A percentile compares a stretch with the other conserved stretches of the same genome.
Evolutionary conservation across 106 monocot genomes (phyloP).

Genomic region (Gastrodia elata): DNA sequence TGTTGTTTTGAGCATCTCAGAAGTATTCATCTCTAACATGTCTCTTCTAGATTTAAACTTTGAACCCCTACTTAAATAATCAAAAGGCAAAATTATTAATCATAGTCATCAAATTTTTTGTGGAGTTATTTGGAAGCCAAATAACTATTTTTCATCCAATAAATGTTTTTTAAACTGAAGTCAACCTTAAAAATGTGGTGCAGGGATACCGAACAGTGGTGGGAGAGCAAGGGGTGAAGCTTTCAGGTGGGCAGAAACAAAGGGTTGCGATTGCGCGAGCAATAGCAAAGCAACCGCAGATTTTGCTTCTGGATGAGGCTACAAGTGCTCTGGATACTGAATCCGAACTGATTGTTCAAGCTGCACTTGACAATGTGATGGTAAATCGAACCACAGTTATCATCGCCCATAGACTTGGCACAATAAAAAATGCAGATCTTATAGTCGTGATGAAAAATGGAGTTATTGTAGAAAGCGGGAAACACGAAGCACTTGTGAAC

Average conservation of each 20-base stretch:
- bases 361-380: conserved; percentile 13
- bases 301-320: conserved; percentile 8
- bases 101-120: neutral
- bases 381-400: conserved; percentile 7
- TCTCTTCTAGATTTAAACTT: no score
- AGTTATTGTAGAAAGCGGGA: conserved; percentile 15
- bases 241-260: conserved; percentile 19
- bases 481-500: conserved; percentile 8
- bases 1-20: no score
- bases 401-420: conserved; percentile 14
- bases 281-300: conserved; percentile 11
- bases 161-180: no score
- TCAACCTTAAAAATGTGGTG: neutral
- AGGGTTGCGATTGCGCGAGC: conserved; percentile 14
- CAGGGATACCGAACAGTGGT: conserved; percentile 12
- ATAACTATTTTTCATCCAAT: neutral
- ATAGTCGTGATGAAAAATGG: conserved; percentile 17
- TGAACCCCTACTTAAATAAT: neutral
- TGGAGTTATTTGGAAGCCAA: neutral
- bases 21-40: neutral
- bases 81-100: neutral
- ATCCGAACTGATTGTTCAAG: conserved; percentile 17
- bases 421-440: conserved; percentile 16
- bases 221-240: conserved; percentile 13
- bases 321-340: conserved; percentile 7